Percentiles rank a stretch among this genome's conserved stretches.
Evolutionary conservation across 176 grass and related monocot genomes (phyloP).

Genomic region (Oryza australiensis): DNA sequence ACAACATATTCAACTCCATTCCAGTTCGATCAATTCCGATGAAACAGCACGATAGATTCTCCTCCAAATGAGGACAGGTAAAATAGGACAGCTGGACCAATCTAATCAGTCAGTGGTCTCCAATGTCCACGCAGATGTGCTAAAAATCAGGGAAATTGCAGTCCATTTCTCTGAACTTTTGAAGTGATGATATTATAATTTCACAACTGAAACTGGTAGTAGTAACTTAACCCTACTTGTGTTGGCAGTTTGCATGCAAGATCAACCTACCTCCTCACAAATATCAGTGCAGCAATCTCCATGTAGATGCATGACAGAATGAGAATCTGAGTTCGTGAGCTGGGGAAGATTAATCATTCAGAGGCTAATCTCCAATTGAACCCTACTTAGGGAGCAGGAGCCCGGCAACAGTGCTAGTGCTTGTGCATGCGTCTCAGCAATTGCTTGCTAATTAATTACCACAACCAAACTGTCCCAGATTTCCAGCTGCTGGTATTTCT

Average conservation of each 20-base stretch:
- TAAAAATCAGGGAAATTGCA: not conserved
- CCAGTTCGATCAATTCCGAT: constrained; percentile 18
- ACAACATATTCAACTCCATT: constrained; percentile 14
- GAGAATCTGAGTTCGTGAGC: constrained; percentile 29
- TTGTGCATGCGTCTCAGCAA: not conserved
- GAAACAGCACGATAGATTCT: constrained; percentile 18
- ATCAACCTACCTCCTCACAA: not conserved
- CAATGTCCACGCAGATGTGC: constrained; percentile 1
- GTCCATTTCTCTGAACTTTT: constrained; percentile 4
- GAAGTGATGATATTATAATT: not conserved
- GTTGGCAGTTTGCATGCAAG: not conserved
- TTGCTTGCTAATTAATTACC: not conserved
- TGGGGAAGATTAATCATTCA: constrained; percentile 19
- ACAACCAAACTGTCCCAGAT: not conserved
- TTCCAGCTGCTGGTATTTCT: constrained; percentile 28
- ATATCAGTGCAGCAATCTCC: not conserved
- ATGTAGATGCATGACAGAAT: constrained; percentile 35
- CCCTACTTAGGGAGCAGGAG: constrained; percentile 20
- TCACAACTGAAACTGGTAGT: not conserved
- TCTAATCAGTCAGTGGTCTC: not conserved
- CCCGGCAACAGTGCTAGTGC: not conserved
- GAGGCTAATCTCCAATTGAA: constrained; percentile 8
- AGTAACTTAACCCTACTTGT: not conserved
- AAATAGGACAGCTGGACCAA: constrained; percentile 13
- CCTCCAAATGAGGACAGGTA: not conserved